Percentiles rank a stretch among this genome's conserved stretches.
These are phyloP conservation scores for Brassica cretica DNA, from an alignment of 345 rosid genomes.

Conservation along the genomic window DNA sequence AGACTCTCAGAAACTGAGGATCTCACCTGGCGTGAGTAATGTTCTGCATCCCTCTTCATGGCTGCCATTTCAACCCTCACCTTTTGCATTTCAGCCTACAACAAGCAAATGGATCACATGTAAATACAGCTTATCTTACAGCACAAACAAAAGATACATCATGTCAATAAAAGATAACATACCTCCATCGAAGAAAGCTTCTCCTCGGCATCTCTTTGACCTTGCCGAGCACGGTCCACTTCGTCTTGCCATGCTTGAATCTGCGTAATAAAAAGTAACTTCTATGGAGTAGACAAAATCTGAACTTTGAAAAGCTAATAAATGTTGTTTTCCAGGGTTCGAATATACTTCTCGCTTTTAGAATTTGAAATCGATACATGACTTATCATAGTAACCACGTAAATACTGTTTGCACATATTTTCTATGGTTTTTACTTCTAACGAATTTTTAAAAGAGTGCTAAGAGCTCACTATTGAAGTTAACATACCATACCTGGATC, in stretches of 20 bases:
- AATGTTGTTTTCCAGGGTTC: constrained; percentile 9
- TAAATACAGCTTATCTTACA: not conserved
- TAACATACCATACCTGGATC: constrained; percentile 65
- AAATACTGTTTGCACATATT: not conserved
- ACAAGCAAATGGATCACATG: constrained; percentile 28
- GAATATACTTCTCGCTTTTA: not conserved
- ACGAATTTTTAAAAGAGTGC: not conserved
- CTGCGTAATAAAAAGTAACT: constrained; percentile 34
- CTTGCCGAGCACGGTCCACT: constrained; percentile 90
- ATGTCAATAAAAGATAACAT: constrained; percentile 25
- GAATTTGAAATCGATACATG: not conserved
- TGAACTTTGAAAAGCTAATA: constrained; percentile 11
- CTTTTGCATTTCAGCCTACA: constrained; percentile 91
- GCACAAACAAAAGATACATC: constrained; percentile 10
- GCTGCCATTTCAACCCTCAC: constrained; percentile 98
- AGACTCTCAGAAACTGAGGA: constrained; percentile 23
- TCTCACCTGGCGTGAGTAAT: constrained; percentile 93
- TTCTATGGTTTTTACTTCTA: constrained; percentile 1
- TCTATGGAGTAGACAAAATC: constrained; percentile 19
- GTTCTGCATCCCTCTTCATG: constrained; percentile 99
- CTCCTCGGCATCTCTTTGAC: constrained; percentile 96
- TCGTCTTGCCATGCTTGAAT: constrained; percentile 98
- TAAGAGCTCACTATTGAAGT: not conserved
- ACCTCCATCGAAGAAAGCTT: constrained; percentile 90
- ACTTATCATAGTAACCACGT: constrained; percentile 6